These are phyloP conservation scores for Rhytidiadelphus loreus DNA, from an alignment of 225 moss, liverwort and hornwort genomes.

Conservation along the genomic window DNA sequence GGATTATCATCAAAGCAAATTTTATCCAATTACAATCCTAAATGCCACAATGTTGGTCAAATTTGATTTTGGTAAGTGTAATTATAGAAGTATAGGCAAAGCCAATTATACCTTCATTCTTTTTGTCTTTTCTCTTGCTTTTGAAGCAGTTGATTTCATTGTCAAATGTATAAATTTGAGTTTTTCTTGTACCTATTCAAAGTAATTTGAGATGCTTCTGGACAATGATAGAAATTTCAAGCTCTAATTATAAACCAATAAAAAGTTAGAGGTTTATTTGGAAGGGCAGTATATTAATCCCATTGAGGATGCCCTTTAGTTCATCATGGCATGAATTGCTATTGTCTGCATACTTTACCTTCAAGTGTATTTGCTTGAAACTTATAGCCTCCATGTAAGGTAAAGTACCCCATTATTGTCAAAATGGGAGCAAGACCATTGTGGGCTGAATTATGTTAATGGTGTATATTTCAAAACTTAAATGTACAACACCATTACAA, in stretches of 20 bases:
- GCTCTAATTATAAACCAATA: not conserved
- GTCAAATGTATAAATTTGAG: not conserved
- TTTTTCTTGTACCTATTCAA: not conserved
- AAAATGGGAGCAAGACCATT: no score
- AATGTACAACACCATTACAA: no score
- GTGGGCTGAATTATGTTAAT: no score
- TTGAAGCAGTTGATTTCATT: not conserved
- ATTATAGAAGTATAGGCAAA: no score
- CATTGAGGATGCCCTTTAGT: no score
- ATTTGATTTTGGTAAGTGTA: not conserved
- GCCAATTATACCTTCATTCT: no score
- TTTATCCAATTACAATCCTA: accelerated
- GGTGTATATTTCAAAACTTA: no score
- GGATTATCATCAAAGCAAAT: not conserved
- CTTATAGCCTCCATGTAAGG: no score
- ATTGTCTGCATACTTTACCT: no score
- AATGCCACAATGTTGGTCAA: accelerated
- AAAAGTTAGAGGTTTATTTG: not conserved
- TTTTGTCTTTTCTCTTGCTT: not conserved
- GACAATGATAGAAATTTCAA: not conserved
- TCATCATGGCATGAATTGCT: no score
- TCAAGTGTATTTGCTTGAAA: no score
- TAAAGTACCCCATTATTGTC: no score
- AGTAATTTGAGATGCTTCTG: not conserved
- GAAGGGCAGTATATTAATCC: not conserved